Base-by-base conservation (phyloP, 2,329 filamentous ascomycete genomes). In the Cercospora beticola region DNA sequence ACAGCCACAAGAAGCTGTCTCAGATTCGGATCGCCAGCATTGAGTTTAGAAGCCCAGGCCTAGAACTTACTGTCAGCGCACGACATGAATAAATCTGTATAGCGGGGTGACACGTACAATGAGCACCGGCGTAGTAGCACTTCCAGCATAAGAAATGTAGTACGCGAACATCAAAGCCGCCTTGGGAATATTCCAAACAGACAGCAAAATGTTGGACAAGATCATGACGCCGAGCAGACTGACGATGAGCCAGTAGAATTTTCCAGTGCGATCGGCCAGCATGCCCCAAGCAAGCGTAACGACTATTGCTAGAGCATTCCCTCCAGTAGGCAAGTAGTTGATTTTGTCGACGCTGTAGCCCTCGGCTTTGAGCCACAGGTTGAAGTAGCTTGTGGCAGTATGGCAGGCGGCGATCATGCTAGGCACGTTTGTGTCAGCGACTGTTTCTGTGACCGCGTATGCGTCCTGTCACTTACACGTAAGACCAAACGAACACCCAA, bases 401-500 rank as follows among this genome's bases (percentile, higher is more conserved):
- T 68, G 67, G 21, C 64, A 66, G 7, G 63, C 67, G 14, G 67
- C 67, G 67, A 68, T 61, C 67, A 68, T 68, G 12, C 64, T 68
- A 30, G 4, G 28, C 4, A 5, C 2, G 21, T 10, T 18, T 16
- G 9, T 18, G 60, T 59, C 57, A 59, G 57, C n/a, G 16, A 31
- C 0, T 2, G 18, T 59, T 9, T 12, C 28, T 8, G 54, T 56
- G 33, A 9, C 18, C 49, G 61, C 14, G 67, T 43, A 12, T 57
- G 33, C 30, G 65, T 70, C 0, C 58, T 46, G 54, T 16, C 66
- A 54, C 49, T 68, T 33, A 61, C 66, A 65, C 28, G 43, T 63
- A 58, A 62, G 64, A n/a, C 57, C 63, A n/a, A 62, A 68, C 33
- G 62, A 70, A 72, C 5, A 72, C 23, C 71, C 71, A 72, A 14